These are phyloP conservation scores for Diplodia sapinea DNA, from an alignment of 2,329 filamentous ascomycete species.

Conservation along the genomic window DNA sequence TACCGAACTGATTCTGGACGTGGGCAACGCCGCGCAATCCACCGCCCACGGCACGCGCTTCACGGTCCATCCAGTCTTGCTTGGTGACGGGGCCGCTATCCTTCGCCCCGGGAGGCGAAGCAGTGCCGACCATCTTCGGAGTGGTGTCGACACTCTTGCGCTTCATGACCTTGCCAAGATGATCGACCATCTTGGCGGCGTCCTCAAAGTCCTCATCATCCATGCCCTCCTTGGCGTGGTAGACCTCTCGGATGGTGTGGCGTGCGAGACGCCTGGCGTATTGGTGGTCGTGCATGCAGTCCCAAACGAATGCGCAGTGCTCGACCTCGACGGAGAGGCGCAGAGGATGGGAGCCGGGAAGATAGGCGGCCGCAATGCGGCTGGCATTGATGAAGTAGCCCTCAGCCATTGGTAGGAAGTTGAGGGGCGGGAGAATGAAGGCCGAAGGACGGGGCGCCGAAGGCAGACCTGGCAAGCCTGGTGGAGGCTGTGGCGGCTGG, in stretches of 20 bases:
- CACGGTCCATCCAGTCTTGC: conserved; percentile 26
- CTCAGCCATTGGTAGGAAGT: conserved; percentile 84
- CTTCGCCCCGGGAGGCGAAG: conserved; percentile 1
- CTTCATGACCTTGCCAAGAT: conserved; percentile 88
- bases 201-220: conserved; percentile 95
- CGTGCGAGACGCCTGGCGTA: conserved; percentile 78
- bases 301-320: conserved; percentile 90
- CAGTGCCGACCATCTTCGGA: conserved; percentile 14
- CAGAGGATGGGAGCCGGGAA: conserved; percentile 88
- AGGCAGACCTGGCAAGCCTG: conserved; percentile 44
- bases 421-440: conserved; percentile 77
- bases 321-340: conserved; percentile 90
- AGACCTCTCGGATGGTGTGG: conserved; percentile 85
- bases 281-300: conserved; percentile 84
- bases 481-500: conserved; percentile 38
- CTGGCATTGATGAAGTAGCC: conserved; percentile 81
- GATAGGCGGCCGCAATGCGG: conserved; percentile 71
- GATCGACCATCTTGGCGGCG: conserved; percentile 83
- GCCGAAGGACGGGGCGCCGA: conserved; percentile 58
- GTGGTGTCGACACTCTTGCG: conserved; percentile 50
- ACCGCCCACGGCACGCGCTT: conserved; percentile 19
- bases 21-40: conserved; percentile 18
- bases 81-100: conserved; percentile 12
- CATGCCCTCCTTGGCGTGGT: conserved; percentile 88
- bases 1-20: conserved; percentile 15